Base-by-base conservation (phyloP, 169 alveolate species). In the Miamiensis avidus region DNA sequence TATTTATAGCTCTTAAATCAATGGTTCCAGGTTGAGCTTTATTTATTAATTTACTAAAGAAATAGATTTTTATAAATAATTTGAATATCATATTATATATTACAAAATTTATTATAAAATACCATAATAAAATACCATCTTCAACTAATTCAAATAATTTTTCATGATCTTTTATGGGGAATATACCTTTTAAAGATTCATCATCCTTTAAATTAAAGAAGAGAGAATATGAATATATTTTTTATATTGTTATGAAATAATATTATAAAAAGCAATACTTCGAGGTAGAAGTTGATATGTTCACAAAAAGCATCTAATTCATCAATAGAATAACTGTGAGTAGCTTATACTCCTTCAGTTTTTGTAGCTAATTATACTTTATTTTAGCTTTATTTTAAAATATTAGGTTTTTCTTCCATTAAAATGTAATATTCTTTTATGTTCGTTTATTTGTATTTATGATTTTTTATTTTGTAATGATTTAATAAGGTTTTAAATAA, bases 81-180 rank as follows among this genome's bases (percentile, higher is more conserved):
- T 15, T 6, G 6, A 4, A n/a, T 15, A n/a, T 15, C 26, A 15
- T 73, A 73, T 73, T 29, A 73, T 26, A n/a, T 15, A n/a, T 73
- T 29, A n/a, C 1, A 73, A n/a, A 73, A n/a, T 73, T 73, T 73
- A 4, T 73, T 15, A 15, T 73, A 29, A 11, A 49, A 49, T 79
- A 49, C 74, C 95, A 92, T 28, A 95, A 88, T 6, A 94, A n/a
- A 29, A 95, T 88, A 30, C 98, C 98, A 79, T 89, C 94, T 32
- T 89, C 95, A 27, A 89, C 83, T 30, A 90, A 88, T 65, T 84
- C 87, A 86, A 93, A 95, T 31, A 95, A 79, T 76, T 94, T 96
- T 31, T 91, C 89, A 31, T 89, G 32, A 4, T 92, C 91, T 33
- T 93, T 84, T 28, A 95, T 82, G 29, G 98, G 98, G 0, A 95